Evolutionary conservation across 1,284 basidiomycete species (phyloP).

Genomic region (Earliella scabrosa): DNA sequence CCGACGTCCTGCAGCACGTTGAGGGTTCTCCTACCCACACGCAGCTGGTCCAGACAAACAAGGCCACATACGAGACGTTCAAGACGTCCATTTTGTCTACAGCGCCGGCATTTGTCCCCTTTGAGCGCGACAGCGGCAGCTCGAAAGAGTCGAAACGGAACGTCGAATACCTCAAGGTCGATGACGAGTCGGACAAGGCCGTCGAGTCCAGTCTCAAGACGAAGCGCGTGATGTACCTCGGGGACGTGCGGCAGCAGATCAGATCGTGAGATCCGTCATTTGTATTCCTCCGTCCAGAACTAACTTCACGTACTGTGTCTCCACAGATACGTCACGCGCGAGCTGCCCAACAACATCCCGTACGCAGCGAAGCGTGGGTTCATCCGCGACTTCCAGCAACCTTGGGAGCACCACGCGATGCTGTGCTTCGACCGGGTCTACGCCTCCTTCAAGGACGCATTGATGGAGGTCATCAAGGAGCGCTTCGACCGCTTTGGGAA

Average conservation of each 20-base stretch:
- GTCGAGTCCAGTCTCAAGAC: not conserved
- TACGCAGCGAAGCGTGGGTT: constrained; percentile 51
- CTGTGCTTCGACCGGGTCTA: constrained; percentile 45
- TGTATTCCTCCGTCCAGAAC: not conserved
- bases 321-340: constrained; percentile 49
- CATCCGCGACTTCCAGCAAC: constrained; percentile 41
- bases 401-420: constrained; percentile 45
- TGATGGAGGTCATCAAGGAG: constrained; percentile 28
- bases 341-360: constrained; percentile 54
- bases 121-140: not conserved
- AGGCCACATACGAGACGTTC: constrained; percentile 38
- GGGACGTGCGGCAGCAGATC: constrained; percentile 19
- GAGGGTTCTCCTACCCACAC: constrained; percentile 40
- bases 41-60: constrained; percentile 41
- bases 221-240: not conserved
- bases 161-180: not conserved
- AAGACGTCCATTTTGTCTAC: constrained; percentile 42
- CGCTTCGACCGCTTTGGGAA: constrained; percentile 38
- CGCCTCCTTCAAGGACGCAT: constrained; percentile 27
- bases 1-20: constrained; percentile 41
- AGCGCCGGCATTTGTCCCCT: constrained; percentile 41
- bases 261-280: not conserved
- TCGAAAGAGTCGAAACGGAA: not conserved
- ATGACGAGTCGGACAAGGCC: constrained; percentile 8
- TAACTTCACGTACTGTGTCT: not conserved